A percentile compares a stretch with the other conserved stretches of the same genome.
phyloP scores from a whole-genome alignment of 768 basidiomycete species.

The Mycena alexandri region DNA sequence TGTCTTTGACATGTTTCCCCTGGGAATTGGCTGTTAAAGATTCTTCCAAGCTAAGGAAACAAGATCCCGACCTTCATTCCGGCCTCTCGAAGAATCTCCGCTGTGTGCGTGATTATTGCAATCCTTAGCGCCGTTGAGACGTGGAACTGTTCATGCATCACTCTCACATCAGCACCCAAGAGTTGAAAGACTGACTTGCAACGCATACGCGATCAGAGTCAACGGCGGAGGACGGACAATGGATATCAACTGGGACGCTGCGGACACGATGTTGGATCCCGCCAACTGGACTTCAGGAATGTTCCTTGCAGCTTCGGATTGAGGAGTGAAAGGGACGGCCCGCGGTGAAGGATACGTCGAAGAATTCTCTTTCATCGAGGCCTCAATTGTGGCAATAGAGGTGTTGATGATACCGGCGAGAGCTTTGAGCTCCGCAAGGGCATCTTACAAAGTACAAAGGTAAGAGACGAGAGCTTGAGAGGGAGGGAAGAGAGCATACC shows the following conservation, averaged over 20 bases:
- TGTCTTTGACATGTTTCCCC: slow-evolving; percentile 19
- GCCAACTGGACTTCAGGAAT: slow-evolving; percentile 16
- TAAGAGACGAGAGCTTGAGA: no score
- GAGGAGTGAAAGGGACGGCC: not conserved
- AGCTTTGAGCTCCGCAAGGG: slow-evolving; percentile 6
- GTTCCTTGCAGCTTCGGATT: slow-evolving; percentile 10
- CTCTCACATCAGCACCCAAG: not conserved
- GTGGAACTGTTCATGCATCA: slow-evolving; percentile 1
- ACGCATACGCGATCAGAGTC: slow-evolving; percentile 3
- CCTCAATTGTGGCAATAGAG: slow-evolving; percentile 7
- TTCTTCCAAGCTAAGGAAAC: no score
- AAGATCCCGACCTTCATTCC: not conserved
- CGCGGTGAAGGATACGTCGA: not conserved
- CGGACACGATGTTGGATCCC: slow-evolving; percentile 2
- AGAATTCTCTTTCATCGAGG: not conserved
- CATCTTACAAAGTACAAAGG: no score
- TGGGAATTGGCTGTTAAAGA: not conserved
- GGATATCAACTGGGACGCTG: slow-evolving; percentile 18
- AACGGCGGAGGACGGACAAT: slow-evolving; percentile 13
- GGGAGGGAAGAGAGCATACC: no score
- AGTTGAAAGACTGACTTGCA: not conserved
- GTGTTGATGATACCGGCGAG: slow-evolving; percentile 11
- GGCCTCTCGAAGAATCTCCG: slow-evolving; percentile 9
- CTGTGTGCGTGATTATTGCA: not conserved
- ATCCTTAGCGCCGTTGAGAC: slow-evolving; percentile 10